Percentiles rank a stretch among this genome's conserved stretches.
phyloP scores from a whole-genome alignment of 164 flowering plant genomes.

The Macadamia tetraphylla region DNA sequence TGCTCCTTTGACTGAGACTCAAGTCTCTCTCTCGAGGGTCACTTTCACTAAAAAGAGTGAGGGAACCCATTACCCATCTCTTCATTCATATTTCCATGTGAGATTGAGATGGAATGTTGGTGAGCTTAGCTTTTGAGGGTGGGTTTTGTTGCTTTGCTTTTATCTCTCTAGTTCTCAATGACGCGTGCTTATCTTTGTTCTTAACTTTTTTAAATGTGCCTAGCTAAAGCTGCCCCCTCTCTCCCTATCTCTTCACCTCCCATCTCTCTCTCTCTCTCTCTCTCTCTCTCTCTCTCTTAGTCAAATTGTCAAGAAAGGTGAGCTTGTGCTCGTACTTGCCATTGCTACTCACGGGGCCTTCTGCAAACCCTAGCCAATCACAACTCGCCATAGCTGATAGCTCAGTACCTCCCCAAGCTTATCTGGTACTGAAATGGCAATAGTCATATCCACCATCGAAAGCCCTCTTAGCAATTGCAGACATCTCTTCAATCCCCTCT shows the following conservation, averaged over 20 bases:
- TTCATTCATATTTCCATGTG: constrained; percentile 7
- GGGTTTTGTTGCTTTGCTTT: not conserved
- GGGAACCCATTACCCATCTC: constrained; percentile 8
- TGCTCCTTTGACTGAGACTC: constrained; percentile 6
- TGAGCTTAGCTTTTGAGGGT: not conserved
- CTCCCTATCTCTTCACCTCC: no score
- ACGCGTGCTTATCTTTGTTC: constrained; percentile 24
- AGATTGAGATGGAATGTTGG: constrained; percentile 16
- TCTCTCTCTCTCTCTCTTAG: constrained; percentile 10
- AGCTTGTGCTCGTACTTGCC: constrained; percentile 20
- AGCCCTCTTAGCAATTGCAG: not conserved
- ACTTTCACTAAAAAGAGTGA: constrained; percentile 27
- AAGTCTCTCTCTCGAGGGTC: constrained; percentile 10
- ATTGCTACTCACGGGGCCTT: constrained; percentile 8
- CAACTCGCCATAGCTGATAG: not conserved
- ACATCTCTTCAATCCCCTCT: not conserved
- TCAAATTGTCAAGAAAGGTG: constrained; percentile 5
- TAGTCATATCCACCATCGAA: constrained; percentile 21
- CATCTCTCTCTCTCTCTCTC: constrained; percentile 1
- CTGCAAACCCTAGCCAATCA: constrained; percentile 22
- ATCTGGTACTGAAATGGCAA: constrained; percentile 11
- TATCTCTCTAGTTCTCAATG: constrained; percentile 4
- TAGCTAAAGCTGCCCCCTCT: not conserved
- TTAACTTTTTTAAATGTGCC: not conserved
- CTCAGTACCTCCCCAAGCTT: not conserved